Evolutionary conservation across 148 eudicot species (phyloP), one percentile per base, ranked within the genome.

Genomic region (Selenicereus undatus): DNA sequence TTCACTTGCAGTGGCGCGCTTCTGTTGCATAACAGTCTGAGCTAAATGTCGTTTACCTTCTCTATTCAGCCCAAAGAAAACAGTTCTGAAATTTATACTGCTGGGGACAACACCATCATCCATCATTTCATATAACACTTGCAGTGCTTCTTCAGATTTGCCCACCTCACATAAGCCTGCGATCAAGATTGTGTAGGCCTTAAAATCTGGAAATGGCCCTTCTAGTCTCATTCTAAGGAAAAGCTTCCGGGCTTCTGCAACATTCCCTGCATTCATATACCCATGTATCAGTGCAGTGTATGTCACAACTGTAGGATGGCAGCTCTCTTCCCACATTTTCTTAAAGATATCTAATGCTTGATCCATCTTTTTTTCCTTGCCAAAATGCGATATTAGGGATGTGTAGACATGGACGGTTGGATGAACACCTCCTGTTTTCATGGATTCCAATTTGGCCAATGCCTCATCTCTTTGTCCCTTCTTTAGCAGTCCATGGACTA

Each of bases 331-430:
- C 82, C 87, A 88, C 98, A 94, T 94, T 50, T 82, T 81, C 80
- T 86, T 79, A 9, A 94, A 83, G 18, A 77, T 82, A 12, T 86
- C 84, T 45, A 92, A 43, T 82, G 94, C 97, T 76, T 51, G 89
- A 14, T 69, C 79, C 4, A 86, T 65, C 74, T 90, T 80, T 39
- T 89, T 89, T 77, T 86, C 90, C 81, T 83, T 91, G 35, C 90
- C 86, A 81, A 81, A 94, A 84, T 92, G 86, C 43, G 87, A 85
- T 65, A 94, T 86, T 74, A 94, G 75, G 32, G 96, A 88, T 71
- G 98, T 94, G 58, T 91, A 94, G 5, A 92, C 90, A 77, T 94
- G 97, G 71, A 84, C 92, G 0, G 93, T 90, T n/a, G 98, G 94
- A 69, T 42, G 66, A 26, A 88, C 45, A 22, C 93, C 93, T 2